These are phyloP conservation scores for Fusarium paranaense DNA, from an alignment of 2,329 filamentous ascomycete species.

Conservation along the genomic window DNA sequence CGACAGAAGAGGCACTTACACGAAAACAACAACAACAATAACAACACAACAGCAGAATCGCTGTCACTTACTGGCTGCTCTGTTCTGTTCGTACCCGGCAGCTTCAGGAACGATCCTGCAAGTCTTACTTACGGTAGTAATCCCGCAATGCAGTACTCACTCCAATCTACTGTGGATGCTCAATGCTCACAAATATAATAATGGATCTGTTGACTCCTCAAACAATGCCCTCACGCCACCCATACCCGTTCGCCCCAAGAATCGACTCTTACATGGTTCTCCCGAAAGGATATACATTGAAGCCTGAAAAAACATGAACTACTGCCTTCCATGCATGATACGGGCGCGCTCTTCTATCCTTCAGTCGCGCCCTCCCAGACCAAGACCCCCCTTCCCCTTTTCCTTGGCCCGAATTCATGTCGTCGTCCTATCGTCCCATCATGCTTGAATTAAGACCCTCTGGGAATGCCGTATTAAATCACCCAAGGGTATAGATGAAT, in stretches of 20 bases:
- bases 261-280: background rate
- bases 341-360: slow-evolving; percentile 2
- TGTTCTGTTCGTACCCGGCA: background rate
- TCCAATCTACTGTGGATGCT: background rate
- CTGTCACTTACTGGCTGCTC: background rate
- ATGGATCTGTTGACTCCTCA: background rate
- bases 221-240: slow-evolving; percentile 2
- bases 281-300: slow-evolving; percentile 18
- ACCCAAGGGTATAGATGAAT: slow-evolving; percentile 39
- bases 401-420: slow-evolving; percentile 43
- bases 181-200: background rate
- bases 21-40: slow-evolving; percentile 8
- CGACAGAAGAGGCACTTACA: slow-evolving; percentile 14
- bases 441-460: slow-evolving; percentile 42
- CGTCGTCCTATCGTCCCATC: slow-evolving; percentile 49
- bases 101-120: background rate
- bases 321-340: slow-evolving; percentile 1
- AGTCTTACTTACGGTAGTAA: background rate
- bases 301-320: slow-evolving; percentile 12
- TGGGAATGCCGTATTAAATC: slow-evolving; percentile 40
- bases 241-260: background rate
- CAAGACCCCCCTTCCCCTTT: background rate
- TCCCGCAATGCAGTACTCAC: background rate
- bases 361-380: background rate
- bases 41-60: background rate